A percentile compares a stretch with the other conserved stretches of the same genome.
These are phyloP conservation scores for Mollisiaceae sp. DNA, from an alignment of 2,329 filamentous ascomycete species.

Conservation along the genomic window DNA sequence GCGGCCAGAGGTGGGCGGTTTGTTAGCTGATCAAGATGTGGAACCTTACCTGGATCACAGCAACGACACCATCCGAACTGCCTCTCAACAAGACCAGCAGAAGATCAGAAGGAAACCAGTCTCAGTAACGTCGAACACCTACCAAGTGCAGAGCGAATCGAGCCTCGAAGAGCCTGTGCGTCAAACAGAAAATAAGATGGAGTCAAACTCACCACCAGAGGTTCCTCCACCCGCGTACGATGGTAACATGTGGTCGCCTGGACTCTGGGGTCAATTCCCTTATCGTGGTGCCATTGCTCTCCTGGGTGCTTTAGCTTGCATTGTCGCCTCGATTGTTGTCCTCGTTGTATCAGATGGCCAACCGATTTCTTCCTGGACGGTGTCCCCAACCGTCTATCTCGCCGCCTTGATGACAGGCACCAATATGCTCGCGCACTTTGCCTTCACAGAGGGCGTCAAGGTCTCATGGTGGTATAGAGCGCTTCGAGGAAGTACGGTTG, in stretches of 20 bases:
- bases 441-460: slow-evolving; percentile 21
- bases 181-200: no score
- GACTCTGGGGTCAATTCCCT: slow-evolving; percentile 17
- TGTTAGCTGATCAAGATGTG: no score
- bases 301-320: slow-evolving; percentile 7
- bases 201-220: no score
- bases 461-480: slow-evolving; percentile 28
- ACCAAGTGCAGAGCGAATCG: no score
- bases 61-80: no score
- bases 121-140: no score
- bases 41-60: no score
- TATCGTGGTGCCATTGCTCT: slow-evolving; percentile 3
- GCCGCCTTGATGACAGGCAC: slow-evolving; percentile 19
- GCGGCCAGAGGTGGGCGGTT: no score
- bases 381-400: slow-evolving; percentile 25
- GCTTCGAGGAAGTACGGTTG: slow-evolving; percentile 16
- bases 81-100: no score
- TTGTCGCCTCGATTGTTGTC: slow-evolving; percentile 17
- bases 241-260: slow-evolving; percentile 6
- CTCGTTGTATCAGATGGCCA: slow-evolving; percentile 21
- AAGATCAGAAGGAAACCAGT: no score
- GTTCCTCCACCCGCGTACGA: neutral
- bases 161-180: no score
- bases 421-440: slow-evolving; percentile 21
- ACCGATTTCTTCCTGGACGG: slow-evolving; percentile 11